These are phyloP conservation scores for Sugiyamaella novakii DNA, from an alignment of 1,139 yeast species.

Conservation along the genomic window DNA sequence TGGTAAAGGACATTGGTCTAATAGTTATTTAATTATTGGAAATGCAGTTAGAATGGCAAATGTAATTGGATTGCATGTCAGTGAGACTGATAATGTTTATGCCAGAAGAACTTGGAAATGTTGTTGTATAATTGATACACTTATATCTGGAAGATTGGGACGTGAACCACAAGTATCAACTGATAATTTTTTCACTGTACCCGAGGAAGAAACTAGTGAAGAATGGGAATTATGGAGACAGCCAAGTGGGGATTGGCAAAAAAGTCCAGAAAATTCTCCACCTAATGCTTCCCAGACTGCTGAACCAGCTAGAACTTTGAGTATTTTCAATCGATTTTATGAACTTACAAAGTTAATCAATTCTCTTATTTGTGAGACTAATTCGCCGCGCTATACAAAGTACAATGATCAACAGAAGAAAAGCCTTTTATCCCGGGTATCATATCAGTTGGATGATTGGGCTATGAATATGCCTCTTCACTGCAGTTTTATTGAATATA, in stretches of 20 bases:
- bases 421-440: constrained; percentile 15
- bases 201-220: constrained; percentile 24
- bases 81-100: constrained; percentile 5
- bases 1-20: constrained; percentile 28
- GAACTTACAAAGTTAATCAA: constrained; percentile 24
- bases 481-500: constrained; percentile 19
- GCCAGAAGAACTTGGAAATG: constrained; percentile 29
- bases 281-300: constrained; percentile 10
- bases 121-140: constrained; percentile 29
- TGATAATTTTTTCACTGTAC: constrained; percentile 20
- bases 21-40: constrained; percentile 28
- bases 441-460: constrained; percentile 24
- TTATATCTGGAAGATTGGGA: constrained; percentile 27
- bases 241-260: constrained; percentile 14
- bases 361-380: constrained; percentile 24
- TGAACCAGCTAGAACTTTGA: constrained; percentile 24
- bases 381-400: constrained; percentile 22
- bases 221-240: constrained; percentile 29
- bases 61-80: constrained; percentile 22
- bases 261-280: constrained; percentile 4
- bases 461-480: constrained; percentile 23
- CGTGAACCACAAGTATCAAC: constrained; percentile 25
- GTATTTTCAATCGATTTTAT: constrained; percentile 25
- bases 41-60: constrained; percentile 27
- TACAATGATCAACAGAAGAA: constrained; percentile 15